Conservation (phyloP, 2,329 filamentous ascomycete species). For the Aspergillus sp. region DNA sequence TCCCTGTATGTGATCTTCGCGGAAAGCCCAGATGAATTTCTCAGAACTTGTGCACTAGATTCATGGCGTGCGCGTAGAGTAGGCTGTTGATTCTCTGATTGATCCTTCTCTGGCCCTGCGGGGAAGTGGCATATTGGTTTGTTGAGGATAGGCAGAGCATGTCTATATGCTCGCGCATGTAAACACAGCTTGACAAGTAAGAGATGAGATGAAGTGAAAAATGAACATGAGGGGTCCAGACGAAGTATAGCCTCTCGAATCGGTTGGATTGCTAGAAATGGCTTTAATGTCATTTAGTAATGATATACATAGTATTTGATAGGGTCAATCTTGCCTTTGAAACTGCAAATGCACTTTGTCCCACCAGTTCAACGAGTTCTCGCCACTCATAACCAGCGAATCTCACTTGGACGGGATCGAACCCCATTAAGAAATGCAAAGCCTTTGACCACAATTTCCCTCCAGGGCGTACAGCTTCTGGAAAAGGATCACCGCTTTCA, state of each 20-base stretch:
- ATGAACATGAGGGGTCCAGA: slow-evolving; percentile 36
- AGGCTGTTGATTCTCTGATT: slow-evolving; percentile 16
- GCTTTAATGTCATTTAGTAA: slow-evolving; percentile 22
- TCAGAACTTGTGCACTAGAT: slow-evolving; percentile 30
- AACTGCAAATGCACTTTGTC: slow-evolving; percentile 22
- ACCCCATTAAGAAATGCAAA: slow-evolving; percentile 47
- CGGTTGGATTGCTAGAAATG: slow-evolving; percentile 32
- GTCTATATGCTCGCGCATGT: slow-evolving; percentile 32
- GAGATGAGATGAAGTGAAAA: slow-evolving; percentile 39
- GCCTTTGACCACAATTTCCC: slow-evolving; percentile 46
- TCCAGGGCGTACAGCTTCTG: slow-evolving; percentile 38
- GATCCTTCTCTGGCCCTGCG: slow-evolving; percentile 14
- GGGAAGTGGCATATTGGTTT: slow-evolving; percentile 39
- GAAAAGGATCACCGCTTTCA: slow-evolving; percentile 26
- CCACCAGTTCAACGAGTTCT: slow-evolving; percentile 27
- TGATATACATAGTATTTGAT: neutral
- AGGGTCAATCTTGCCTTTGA: slow-evolving; percentile 25
- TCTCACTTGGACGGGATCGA: slow-evolving; percentile 41
- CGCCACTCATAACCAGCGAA: slow-evolving; percentile 38
- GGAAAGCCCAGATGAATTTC: slow-evolving; percentile 32
- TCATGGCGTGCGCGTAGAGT: slow-evolving; percentile 25
- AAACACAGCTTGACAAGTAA: slow-evolving; percentile 37
- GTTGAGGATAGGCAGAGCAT: slow-evolving; percentile 37
- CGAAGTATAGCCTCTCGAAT: slow-evolving; percentile 40
- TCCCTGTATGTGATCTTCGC: slow-evolving; percentile 34